Conservation (phyloP, 2,329 filamentous ascomycete species). For the Pyricularia pennisetigena region DNA sequence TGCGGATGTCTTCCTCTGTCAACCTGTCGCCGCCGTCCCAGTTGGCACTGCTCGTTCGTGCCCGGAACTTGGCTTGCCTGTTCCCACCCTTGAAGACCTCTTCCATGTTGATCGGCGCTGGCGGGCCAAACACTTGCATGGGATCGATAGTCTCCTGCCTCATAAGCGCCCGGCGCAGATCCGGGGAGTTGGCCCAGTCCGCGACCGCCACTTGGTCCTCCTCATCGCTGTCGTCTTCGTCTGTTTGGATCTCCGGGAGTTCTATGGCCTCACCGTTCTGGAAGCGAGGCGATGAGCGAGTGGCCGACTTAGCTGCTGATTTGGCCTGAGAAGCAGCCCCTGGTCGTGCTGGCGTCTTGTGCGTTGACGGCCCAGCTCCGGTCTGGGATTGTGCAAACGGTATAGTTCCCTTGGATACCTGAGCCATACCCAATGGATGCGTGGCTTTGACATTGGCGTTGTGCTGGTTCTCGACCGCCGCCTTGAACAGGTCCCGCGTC, state of each 20-base stretch:
- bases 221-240: constrained; percentile 64
- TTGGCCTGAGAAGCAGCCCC: constrained; percentile 16
- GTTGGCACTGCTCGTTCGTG: constrained; percentile 87
- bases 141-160: constrained; percentile 82
- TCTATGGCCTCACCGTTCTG: constrained; percentile 84
- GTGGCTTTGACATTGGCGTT: constrained; percentile 47
- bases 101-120: constrained; percentile 85
- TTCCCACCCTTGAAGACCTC: constrained; percentile 93
- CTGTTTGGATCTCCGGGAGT: constrained; percentile 89
- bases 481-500: constrained; percentile 53
- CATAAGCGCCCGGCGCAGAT: constrained; percentile 64
- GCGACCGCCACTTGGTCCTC: constrained; percentile 50
- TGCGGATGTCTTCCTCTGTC: constrained; percentile 78
- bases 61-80: constrained; percentile 76
- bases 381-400: constrained; percentile 70
- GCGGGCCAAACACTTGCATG: constrained; percentile 77
- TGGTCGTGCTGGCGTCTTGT: constrained; percentile 61
- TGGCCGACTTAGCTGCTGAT: constrained; percentile 41
- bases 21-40: constrained; percentile 77
- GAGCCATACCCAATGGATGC: constrained; percentile 75
- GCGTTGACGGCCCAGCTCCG: constrained; percentile 24
- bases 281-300: constrained; percentile 71
- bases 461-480: constrained; percentile 57
- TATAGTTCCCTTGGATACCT: constrained; percentile 80
- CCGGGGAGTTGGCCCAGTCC: constrained; percentile 82